Percentiles rank a stretch among this genome's conserved stretches.
These are phyloP conservation scores for Cudoniella acicularis DNA, from an alignment of 495 filamentous ascomycete genomes.

Conservation along the genomic window DNA sequence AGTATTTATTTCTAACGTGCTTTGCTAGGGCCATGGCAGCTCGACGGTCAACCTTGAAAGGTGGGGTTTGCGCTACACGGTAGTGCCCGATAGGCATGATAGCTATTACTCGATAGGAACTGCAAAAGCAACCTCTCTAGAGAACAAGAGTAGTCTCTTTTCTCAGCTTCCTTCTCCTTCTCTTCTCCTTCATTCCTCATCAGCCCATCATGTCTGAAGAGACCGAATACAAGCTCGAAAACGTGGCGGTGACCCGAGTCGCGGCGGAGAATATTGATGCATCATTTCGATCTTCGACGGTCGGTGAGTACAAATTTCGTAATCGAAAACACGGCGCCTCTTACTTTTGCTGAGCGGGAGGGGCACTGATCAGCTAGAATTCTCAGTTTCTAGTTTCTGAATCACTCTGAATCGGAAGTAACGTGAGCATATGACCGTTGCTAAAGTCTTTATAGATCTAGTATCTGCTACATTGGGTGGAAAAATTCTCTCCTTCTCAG, in stretches of 20 bases:
- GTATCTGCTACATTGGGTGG: conserved; percentile 71
- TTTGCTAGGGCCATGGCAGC: too few species aligned
- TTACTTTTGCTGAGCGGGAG: not conserved
- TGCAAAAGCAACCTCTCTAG: not conserved
- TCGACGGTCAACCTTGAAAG: not conserved
- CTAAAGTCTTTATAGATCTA: conserved; percentile 52
- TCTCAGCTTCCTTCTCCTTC: not conserved
- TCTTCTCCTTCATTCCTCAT: not conserved
- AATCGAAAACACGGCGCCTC: not conserved
- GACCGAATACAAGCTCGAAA: conserved; percentile 40
- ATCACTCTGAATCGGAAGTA: too few species aligned
- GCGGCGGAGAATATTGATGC: conserved; percentile 60
- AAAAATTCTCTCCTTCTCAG: conserved; percentile 69
- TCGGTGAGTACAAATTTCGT: conserved; percentile 47
- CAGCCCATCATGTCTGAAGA: conserved; percentile 20
- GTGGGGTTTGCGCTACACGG: conserved; percentile 20
- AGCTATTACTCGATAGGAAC: conserved; percentile 24
- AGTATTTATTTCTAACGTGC: too few species aligned
- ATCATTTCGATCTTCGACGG: conserved; percentile 65
- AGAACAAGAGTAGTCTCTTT: not conserved
- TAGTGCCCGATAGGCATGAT: conserved; percentile 6
- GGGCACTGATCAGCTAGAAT: too few species aligned
- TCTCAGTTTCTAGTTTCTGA: not conserved
- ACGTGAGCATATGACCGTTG: conserved; percentile 6
- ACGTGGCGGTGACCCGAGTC: conserved; percentile 43